Evolutionary conservation across 192 early-diverging fungal genomes (phyloP), one percentile per base, ranked within the genome.

Genomic region (Mortierella claussenii): DNA sequence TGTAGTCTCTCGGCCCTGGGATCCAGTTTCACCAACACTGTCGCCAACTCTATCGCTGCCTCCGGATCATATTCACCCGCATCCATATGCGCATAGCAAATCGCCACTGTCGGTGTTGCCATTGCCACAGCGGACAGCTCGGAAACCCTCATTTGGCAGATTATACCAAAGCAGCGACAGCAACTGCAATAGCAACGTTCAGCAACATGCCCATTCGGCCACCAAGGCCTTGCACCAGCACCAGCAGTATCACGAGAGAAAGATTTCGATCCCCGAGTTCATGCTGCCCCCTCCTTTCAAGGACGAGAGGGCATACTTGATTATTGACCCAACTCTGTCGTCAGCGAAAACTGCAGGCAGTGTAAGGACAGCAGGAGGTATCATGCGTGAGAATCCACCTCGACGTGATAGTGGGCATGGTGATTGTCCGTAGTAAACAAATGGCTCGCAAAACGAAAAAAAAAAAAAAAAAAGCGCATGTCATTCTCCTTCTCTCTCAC

Each of bases 331-430:
- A 5, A n/a, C 45, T 6, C 31, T 24, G 2, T 40, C 50, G 0
- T 10, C 18, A 17, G 15, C 37, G n/a, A 15, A 7, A 15, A 43
- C 23, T 37, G 9, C 18, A 8, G 9, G 21, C 13, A 1, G 17
- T 21, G 45, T n/a, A n/a, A n/a, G n/a, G n/a, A n/a, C 33, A 1
- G 23, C 15, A 33, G 43, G 20, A 4, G 44, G 4, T 15, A 27
- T 7, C n/a, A 13, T 46, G 46, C 65, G 55, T 36, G 65, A 74
- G 6, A 75, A 65, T 20, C 56, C 70, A 15, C 42, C 36, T 11
- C 48, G 70, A 32, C 70, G 70, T 0, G 70, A 75, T 48, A 75
- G 70, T 33, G 70, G 70, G 18, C 70, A 75, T 46, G 70, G 70
- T 4, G 57, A 54, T 45, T 48, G 37, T 6, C 33, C 70, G 2